Base-by-base conservation (phyloP, 352 stramenopile species). In the Pythium phragmitis region DNA sequence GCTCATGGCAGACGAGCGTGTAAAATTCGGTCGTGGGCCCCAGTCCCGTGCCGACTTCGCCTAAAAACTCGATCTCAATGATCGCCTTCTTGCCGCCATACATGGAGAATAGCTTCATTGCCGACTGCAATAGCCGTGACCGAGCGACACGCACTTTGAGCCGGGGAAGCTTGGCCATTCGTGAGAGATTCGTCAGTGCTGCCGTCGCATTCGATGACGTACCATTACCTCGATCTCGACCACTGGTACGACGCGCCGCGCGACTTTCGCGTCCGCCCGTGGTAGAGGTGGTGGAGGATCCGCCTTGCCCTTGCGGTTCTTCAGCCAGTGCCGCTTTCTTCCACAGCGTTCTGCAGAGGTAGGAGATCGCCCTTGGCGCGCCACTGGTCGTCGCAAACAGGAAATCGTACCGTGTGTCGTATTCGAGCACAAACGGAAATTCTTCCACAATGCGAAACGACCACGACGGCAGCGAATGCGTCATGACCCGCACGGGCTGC, bases 21-120 rank as follows among this genome's bases (percentile, higher is more conserved):
- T 85, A 92, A 54, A 92, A 92, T 49, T 92, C 84, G 1, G 84
- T 92, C 14, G 84, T 92, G 3, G 84, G 84, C 8, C 84, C 84
- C 14, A 91, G 30, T 12, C 84, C 84, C 0, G 81, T 92, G 9
- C 84, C 84, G 2, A 92, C 84, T 78, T 92, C 84, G 14, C 81
- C 84, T 0, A 92, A 63, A 49, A 91, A 92, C 57, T 92, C 84
- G 45, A 91, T 88, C 68, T 92, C 84, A 45, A 92, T 83, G 41
- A 91, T 75, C 17, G 81, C 76, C 55, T 88, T 87, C 71, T 87
- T 87, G 26, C 84, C 84, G 14, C 84, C 81, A 54, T 92, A 91
- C 47, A 90, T 79, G 14, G 77, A 65, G 16, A 92, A 62, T 9
- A 92, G 64, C 65, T 92, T 92, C 69, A 85, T 80, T 4, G 84